Evolutionary conservation across 768 basidiomycete species (phyloP), one percentile per base, ranked within the genome.

Genomic region (Lactarius hatsudake): DNA sequence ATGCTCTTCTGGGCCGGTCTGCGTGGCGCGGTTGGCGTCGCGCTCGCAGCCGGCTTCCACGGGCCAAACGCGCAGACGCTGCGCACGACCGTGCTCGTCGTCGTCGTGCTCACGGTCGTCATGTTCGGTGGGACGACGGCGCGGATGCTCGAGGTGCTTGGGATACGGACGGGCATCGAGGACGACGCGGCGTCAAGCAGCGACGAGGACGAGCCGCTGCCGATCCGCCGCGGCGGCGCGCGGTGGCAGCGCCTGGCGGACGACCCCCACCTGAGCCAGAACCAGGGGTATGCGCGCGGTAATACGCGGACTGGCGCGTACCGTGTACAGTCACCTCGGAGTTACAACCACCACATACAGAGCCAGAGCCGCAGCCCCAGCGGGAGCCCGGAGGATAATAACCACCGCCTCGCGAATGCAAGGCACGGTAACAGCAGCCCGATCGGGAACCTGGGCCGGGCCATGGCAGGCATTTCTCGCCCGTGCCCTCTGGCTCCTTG

Each of bases 1-100:
- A 98, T 99, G 95, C 80, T 99, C 20, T 99, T 98, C 79, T 99
- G 97, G 97, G 96, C 97, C 1, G 97, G 97, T 1, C 79, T 98
- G 62, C 83, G 96, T 32, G 96, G 96, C 43, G 96, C 96, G 0
- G 96, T 98, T 51, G 96, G 96, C 40, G 96, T 98, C n/a, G 96
- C 96, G 3, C 85, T 98, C 42, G 96, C 96, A 1, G 91, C 94
- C 2, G 97, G 97, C 3, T 96, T 99, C 82, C 89, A 89, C 64
- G 97, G 97, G 23, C 82, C 87, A 34, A 96, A 96, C 74, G 95
- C 94, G 1, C 88, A 94, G 72, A 94, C 92, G 48, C 83, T 99
- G 61, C 83, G 95, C 40, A 98, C 89, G 56, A 98, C 97, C 0
- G 95, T 98, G 26, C 87, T 99, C 32, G 89, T 97, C 23, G 94